These are phyloP conservation scores for Nematodospora valgi DNA, from an alignment of 805 yeast species.

Conservation along the genomic window DNA sequence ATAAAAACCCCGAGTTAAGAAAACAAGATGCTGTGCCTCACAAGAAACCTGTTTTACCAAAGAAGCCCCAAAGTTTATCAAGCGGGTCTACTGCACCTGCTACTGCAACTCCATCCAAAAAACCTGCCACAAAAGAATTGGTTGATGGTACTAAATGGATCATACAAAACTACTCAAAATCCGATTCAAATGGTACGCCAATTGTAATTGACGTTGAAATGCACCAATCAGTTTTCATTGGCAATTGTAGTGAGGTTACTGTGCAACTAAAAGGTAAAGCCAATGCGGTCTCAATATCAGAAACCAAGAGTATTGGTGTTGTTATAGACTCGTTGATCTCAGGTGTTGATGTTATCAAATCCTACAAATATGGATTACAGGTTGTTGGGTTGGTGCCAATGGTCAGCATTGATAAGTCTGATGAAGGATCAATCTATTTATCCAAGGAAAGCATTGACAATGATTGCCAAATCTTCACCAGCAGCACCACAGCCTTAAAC, in stretches of 20 bases:
- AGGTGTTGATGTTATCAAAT: slow-evolving; percentile 84
- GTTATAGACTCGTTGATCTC: slow-evolving; percentile 83
- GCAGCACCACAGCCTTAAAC: slow-evolving; percentile 82
- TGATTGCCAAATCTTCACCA: slow-evolving; percentile 67
- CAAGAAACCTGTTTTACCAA: slow-evolving; percentile 74
- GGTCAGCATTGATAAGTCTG: slow-evolving; percentile 83
- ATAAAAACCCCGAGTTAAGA: slow-evolving; percentile 83
- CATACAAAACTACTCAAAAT: slow-evolving; percentile 69
- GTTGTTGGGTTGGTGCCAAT: slow-evolving; percentile 79
- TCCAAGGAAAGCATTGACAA: slow-evolving; percentile 66
- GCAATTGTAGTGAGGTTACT: slow-evolving; percentile 70
- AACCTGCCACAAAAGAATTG: slow-evolving; percentile 58
- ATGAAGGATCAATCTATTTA: slow-evolving; percentile 79
- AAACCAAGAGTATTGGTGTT: slow-evolving; percentile 68
- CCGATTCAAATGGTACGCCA: slow-evolving; percentile 47
- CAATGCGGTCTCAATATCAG: slow-evolving; percentile 78
- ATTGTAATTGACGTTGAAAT: slow-evolving; percentile 73
- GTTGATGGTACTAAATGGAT: slow-evolving; percentile 84
- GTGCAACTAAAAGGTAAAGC: slow-evolving; percentile 88
- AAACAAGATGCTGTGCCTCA: slow-evolving; percentile 44
- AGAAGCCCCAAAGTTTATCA: slow-evolving; percentile 68
- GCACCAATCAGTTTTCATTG: slow-evolving; percentile 87
- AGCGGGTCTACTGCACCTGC: slow-evolving; percentile 21
- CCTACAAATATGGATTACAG: slow-evolving; percentile 78
- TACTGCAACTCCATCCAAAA: slow-evolving; percentile 30